phyloP scores from a whole-genome alignment of 345 rosid genomes.

The Raphanus sativus region DNA sequence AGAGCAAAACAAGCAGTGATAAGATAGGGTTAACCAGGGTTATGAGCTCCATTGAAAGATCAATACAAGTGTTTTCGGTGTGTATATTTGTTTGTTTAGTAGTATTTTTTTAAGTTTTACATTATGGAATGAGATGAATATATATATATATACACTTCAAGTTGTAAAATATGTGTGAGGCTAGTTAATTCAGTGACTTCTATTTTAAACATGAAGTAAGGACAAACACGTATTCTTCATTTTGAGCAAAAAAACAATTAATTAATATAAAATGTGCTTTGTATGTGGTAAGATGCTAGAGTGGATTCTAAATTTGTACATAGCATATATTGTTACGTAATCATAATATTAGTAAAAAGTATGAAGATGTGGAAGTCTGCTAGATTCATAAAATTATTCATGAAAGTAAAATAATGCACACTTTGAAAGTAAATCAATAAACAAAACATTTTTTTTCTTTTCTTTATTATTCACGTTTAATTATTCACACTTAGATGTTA shows the following conservation, averaged over 20 bases:
- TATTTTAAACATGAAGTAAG: neutral
- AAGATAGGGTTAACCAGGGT: neutral
- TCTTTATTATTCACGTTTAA: neutral
- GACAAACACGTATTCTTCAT: neutral
- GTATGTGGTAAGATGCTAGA: neutral
- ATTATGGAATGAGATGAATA: neutral
- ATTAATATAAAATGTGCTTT: neutral
- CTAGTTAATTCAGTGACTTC: neutral
- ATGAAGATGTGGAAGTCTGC: neutral
- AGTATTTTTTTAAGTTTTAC: neutral
- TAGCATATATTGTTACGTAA: neutral
- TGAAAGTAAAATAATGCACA: neutral
- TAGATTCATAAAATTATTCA: neutral
- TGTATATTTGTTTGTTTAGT: constrained; percentile 2
- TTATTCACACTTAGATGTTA: neutral
- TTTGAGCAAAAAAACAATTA: neutral
- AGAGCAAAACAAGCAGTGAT: neutral
- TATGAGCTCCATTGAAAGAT: constrained; percentile 15
- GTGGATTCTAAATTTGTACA: neutral
- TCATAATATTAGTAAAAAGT: neutral
- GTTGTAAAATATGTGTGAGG: neutral
- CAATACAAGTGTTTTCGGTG: neutral
- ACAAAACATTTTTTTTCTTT: neutral
- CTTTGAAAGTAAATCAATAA: neutral
- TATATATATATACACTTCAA: neutral